phyloP scores from a whole-genome alignment of 176 grass and related monocot genomes.

The Paspalum notatum region DNA sequence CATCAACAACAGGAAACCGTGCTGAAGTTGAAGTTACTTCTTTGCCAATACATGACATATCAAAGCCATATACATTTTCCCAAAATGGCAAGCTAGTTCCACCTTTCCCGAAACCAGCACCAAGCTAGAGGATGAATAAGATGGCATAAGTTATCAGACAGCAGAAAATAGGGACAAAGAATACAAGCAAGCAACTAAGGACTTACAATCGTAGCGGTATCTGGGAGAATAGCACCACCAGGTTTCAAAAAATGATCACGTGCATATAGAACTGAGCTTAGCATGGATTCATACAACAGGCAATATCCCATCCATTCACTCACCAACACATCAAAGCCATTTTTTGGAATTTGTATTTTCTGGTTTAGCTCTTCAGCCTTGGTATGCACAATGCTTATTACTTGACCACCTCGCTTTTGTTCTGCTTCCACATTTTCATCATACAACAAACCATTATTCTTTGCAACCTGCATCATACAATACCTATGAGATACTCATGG shows the following conservation, averaged over 20 bases:
- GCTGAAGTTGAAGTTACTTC: slow-evolving; percentile 68
- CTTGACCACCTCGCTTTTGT: slow-evolving; percentile 34
- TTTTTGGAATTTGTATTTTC: slow-evolving; percentile 53
- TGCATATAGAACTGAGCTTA: slow-evolving; percentile 90
- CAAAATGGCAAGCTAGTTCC: slow-evolving; percentile 91
- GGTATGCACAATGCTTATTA: slow-evolving; percentile 73
- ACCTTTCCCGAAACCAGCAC: slow-evolving; percentile 92
- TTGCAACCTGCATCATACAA: slow-evolving; percentile 65
- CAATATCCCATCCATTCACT: slow-evolving; percentile 99
- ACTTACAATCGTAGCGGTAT: slow-evolving; percentile 89
- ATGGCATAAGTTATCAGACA: slow-evolving; percentile 22
- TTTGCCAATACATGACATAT: slow-evolving; percentile 93
- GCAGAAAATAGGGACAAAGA: slow-evolving; percentile 26
- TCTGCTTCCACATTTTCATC: slow-evolving; percentile 32
- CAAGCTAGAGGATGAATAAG: slow-evolving; percentile 55
- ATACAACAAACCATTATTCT: slow-evolving; percentile 69
- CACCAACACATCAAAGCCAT: slow-evolving; percentile 84
- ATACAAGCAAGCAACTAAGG: slow-evolving; percentile 14
- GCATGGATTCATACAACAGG: slow-evolving; percentile 93
- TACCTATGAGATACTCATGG: slow-evolving; percentile 12
- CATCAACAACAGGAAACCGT: slow-evolving; percentile 73
- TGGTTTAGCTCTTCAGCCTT: slow-evolving; percentile 88
- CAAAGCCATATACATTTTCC: slow-evolving; percentile 92
- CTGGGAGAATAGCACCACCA: slow-evolving; percentile 87
- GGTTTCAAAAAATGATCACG: slow-evolving; percentile 92